phyloP scores from a whole-genome alignment of 805 yeast genomes.

The Candida anglica region DNA sequence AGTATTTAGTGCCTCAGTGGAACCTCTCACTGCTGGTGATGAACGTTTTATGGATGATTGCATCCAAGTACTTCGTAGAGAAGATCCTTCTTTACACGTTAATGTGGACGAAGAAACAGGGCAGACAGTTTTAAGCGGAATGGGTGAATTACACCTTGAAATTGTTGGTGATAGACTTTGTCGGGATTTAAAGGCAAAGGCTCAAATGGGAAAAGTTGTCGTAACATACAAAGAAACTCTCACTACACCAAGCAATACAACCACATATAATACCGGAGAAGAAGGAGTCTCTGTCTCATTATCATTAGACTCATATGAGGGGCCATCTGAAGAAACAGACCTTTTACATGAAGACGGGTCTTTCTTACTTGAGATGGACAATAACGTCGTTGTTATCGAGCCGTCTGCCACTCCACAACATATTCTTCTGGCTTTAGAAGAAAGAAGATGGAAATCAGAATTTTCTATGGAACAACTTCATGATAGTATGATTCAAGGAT shows the following conservation, averaged over 20 bases:
- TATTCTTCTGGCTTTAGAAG: constrained; percentile 20
- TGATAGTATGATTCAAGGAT: constrained; percentile 55
- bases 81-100: constrained; percentile 84
- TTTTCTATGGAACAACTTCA: constrained; percentile 45
- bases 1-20: constrained; percentile 80
- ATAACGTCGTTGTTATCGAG: constrained; percentile 42
- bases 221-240: constrained; percentile 84
- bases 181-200: constrained; percentile 79
- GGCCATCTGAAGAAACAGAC: constrained; percentile 23
- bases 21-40: constrained; percentile 82
- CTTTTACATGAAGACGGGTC: constrained; percentile 40
- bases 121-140: constrained; percentile 85
- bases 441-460: constrained; percentile 48
- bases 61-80: constrained; percentile 62
- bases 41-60: constrained; percentile 69
- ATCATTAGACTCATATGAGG: constrained; percentile 34
- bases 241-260: constrained; percentile 15
- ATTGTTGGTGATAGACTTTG: constrained; percentile 76
- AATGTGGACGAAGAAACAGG: constrained; percentile 79
- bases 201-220: constrained; percentile 75
- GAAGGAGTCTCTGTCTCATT: constrained; percentile 21
- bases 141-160: constrained; percentile 96
- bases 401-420: constrained; percentile 21
- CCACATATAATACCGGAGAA: constrained; percentile 13
- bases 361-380: constrained; percentile 39